A percentile compares a stretch with the other conserved stretches of the same genome.
phyloP scores from a whole-genome alignment of 345 rosid genomes.

The Clausena lansium region DNA sequence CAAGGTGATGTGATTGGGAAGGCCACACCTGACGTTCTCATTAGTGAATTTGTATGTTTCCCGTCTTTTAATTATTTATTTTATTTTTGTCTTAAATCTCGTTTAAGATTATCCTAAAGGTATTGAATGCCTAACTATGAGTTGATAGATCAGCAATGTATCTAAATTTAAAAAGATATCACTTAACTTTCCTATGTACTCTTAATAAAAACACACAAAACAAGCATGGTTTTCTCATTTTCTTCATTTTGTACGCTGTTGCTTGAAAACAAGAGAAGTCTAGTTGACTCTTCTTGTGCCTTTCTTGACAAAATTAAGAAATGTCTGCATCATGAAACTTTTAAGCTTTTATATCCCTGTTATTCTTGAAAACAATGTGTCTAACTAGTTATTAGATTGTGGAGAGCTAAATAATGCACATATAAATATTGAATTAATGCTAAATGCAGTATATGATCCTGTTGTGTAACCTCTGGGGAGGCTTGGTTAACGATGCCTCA shows the following conservation, averaged over 20 bases:
- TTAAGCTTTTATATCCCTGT: neutral
- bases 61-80: constrained; percentile 8
- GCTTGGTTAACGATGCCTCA: no score
- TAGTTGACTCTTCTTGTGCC: neutral
- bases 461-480: no score
- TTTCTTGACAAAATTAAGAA: neutral
- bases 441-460: no score
- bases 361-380: neutral
- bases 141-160: neutral
- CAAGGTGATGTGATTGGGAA: constrained; percentile 83
- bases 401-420: neutral
- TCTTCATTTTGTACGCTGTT: neutral
- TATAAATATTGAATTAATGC: no score
- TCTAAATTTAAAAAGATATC: neutral
- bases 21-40: constrained; percentile 84
- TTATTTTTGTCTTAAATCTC: neutral
- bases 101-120: neutral
- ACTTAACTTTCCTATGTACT: neutral
- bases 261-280: neutral
- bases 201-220: neutral
- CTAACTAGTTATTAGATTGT: neutral
- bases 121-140: neutral
- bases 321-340: neutral
- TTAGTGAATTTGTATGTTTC: constrained; percentile 81
- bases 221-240: neutral